A percentile compares a stretch with the other conserved stretches of the same genome.
These are phyloP conservation scores for Sugiyamaella pinicola DNA, from an alignment of 1,139 yeast species.

Conservation along the genomic window DNA sequence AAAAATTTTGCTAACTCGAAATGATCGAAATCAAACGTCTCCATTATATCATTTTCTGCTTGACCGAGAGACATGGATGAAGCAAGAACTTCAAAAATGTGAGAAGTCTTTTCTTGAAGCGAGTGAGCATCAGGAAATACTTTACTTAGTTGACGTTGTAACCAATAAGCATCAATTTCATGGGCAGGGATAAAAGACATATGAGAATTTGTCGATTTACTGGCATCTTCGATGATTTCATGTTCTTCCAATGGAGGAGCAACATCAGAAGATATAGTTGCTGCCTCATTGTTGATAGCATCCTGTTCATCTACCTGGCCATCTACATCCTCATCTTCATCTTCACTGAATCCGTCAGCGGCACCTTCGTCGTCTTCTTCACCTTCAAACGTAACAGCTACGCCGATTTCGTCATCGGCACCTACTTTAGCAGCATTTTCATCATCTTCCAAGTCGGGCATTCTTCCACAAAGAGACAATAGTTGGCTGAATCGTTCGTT, in stretches of 20 bases:
- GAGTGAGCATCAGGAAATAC: constrained; percentile 46
- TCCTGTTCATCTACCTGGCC: constrained; percentile 35
- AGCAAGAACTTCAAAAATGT: constrained; percentile 43
- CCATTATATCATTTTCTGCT: constrained; percentile 58
- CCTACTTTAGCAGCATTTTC: constrained; percentile 23
- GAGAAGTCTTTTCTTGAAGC: constrained; percentile 41
- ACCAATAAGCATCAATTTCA: constrained; percentile 55
- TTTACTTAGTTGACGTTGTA: constrained; percentile 49
- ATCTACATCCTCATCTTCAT: constrained; percentile 44
- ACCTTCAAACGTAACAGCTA: constrained; percentile 49
- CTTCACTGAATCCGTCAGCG: constrained; percentile 33
- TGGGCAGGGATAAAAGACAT: constrained; percentile 33
- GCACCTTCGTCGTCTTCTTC: constrained; percentile 44
- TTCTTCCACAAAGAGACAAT: constrained; percentile 52
- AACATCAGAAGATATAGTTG: constrained; percentile 28
- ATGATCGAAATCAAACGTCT: constrained; percentile 54
- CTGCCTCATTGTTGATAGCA: constrained; percentile 39
- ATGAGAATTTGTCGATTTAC: constrained; percentile 11
- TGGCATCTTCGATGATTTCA: constrained; percentile 3
- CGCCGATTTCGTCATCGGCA: constrained; percentile 48
- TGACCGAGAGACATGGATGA: constrained; percentile 44
- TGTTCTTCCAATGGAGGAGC: constrained; percentile 25
- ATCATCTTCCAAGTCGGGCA: constrained; percentile 58
- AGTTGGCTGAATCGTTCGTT: constrained; percentile 58
- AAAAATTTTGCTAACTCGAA: constrained; percentile 53